These are phyloP conservation scores for Spiraea crenata DNA, from an alignment of 331 rosid genomes.

Conservation along the genomic window DNA sequence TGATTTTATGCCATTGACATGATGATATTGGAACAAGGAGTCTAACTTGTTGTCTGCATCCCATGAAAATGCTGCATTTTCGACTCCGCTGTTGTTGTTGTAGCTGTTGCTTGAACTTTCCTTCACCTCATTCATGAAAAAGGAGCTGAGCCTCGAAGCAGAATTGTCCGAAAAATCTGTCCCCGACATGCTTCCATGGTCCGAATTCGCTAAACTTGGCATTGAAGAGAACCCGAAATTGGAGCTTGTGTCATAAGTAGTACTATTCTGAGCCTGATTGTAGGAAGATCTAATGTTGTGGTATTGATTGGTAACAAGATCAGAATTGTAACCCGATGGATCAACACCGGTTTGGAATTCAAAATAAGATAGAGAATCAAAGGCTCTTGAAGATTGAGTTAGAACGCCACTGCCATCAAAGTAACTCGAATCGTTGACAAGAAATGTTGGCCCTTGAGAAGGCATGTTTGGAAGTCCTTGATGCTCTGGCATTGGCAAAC, in stretches of 20 bases:
- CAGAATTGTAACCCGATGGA: constrained; percentile 35
- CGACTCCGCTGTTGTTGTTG: constrained; percentile 27
- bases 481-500: constrained; percentile 30
- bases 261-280: constrained; percentile 16
- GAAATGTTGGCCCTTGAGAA: constrained; percentile 58
- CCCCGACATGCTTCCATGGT: constrained; percentile 51
- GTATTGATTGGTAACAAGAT: constrained; percentile 13
- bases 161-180: constrained; percentile 72
- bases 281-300: constrained; percentile 20
- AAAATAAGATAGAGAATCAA: constrained; percentile 55
- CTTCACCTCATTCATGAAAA: constrained; percentile 52
- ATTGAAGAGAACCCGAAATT: constrained; percentile 58
- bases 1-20: constrained; percentile 44
- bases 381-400: constrained; percentile 44
- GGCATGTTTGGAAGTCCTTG: constrained; percentile 27
- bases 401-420: constrained; percentile 32
- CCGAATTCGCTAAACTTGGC: constrained; percentile 75
- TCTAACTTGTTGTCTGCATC: constrained; percentile 67
- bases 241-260: constrained; percentile 31
- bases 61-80: constrained; percentile 58
- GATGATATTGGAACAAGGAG: constrained; percentile 61
- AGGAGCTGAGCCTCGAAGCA: constrained; percentile 47
- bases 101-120: constrained; percentile 72
- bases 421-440: constrained; percentile 41
- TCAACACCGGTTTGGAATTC: constrained; percentile 49